Base-by-base conservation (phyloP, 1,139 yeast genomes). In the Yamadazyma siamensis region DNA sequence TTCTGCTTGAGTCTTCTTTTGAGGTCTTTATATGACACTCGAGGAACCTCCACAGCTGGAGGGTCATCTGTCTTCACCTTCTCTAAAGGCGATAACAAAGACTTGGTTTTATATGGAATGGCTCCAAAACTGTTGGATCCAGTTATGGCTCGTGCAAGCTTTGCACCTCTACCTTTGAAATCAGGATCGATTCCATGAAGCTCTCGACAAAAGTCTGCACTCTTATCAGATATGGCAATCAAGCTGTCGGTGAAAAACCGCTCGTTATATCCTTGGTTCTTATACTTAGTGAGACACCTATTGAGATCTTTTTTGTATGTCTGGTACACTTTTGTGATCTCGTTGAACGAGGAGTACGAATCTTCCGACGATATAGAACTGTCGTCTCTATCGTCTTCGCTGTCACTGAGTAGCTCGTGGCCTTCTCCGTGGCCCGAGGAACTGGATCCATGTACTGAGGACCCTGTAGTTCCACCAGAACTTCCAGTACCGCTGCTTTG, bases 81-180 rank as follows among this genome's bases (percentile, higher is more conserved):
- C 28, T 51, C 56, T 2, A 58, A 44, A 2, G 73, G 71, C 4
- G 47, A 56, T 21, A 68, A 49, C 37, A 68, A 40, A 8, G 72
- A 65, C 43, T 65, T 67, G 10, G 73, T 66, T 36, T 64, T 65
- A 43, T 59, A 64, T 2, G 72, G 69, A 6, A 56, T 53, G 4
- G 49, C 44, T 0, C 70, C 73, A 46, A 66, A 67, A 3, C 54
- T 47, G 34, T 52, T 64, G 2, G 72, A 65, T 1, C 76, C 76
- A 2, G 76, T 70, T 17, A 70, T 65, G 4, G 57, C 64, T 13
- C 71, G 46, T 1, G 75, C 76, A 31, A 70, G 49, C 39, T 61
- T 60, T 9, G 75, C 68, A 3, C 75, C 75, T 32, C 59, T 52
- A 1, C 73, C 70, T 24, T 52, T 51, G 37, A 60, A 62, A 36